Evolutionary conservation across 345 rosid genomes (phyloP), one percentile per base, ranked within the genome.

Genomic region (Ceriops tagal): DNA sequence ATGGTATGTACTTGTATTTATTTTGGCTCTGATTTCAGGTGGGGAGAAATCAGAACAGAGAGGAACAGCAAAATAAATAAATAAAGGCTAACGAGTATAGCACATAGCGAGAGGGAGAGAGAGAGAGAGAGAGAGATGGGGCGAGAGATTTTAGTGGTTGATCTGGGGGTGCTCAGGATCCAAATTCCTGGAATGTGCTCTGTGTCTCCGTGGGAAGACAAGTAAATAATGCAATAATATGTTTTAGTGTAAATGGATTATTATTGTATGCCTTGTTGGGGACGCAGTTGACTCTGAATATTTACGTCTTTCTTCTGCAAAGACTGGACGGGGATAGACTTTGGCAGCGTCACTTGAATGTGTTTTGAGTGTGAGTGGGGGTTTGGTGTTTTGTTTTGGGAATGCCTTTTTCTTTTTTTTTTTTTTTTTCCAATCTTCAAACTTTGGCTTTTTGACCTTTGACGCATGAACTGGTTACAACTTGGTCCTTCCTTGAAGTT

Each of bases 211-310:
- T 43, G 19, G 49, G 19, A 43, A 43, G 49, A 43, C 16, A 13
- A 43, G 49, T 43, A 13, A 43, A 43, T 15, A 43, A 43, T 15
- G 18, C 26, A 24, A 24, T 15, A 43, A 43, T 34, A 1, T 43
- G 49, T 43, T 43, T 43, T 13, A 13, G 4, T 0, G 49, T 43
- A 13, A 43, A 43, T 43, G 49, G 49, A 43, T 43, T 8, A 43
- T 65, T 57, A 31, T 67, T 35, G 63, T 11, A 28, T 67, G 49
- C 77, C 75, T 80, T 64, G 65, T 60, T n/a, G 79, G 73, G 79
- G 21, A 66, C 47, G 68, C 77, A 62, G 82, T 71, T 70, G 79
- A 80, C 80, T 26, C 70, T 22, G 28, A 69, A 66, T 75, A 65
- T 49, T 8, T 9, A 24, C 2, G 3, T 21, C 4, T 30, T 61